Conservation (phyloP, 2,329 filamentous ascomycete genomes). For the Penicillium verrucosum region DNA sequence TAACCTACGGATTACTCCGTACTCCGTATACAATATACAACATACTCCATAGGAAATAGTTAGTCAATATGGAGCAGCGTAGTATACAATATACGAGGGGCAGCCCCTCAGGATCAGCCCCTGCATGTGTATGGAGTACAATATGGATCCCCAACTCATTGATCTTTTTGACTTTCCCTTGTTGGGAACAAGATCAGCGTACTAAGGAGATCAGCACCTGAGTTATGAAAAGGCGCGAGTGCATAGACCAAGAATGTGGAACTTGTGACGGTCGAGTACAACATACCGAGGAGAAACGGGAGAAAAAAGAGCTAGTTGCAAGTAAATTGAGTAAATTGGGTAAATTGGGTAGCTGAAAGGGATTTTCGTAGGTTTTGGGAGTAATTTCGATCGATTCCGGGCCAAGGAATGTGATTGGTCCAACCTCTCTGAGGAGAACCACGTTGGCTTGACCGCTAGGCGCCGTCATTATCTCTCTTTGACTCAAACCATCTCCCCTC, state of each 20-base stretch:
- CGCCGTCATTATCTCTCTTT: not conserved
- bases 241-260: conserved; percentile 5
- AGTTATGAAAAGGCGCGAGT: not conserved
- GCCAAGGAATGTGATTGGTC: not conserved
- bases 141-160: not conserved
- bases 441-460: conserved; percentile 6
- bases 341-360: not conserved
- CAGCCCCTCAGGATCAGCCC: conserved; percentile 18
- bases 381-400: conserved; percentile 1
- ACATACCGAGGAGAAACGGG: conserved; percentile 1
- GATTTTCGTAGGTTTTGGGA: not conserved
- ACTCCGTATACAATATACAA: too few species aligned
- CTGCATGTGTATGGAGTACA: conserved; percentile 10
- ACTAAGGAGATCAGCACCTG: conserved; percentile 2
- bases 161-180: not conserved
- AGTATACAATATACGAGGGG: conserved; percentile 6
- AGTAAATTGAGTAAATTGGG: not conserved
- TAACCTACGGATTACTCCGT: not conserved
- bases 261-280: not conserved
- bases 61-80: not conserved
- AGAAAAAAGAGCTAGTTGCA: not conserved
- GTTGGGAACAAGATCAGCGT: conserved; percentile 6
- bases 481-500: not conserved
- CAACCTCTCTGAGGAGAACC: conserved; percentile 4
- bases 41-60: not conserved